phyloP scores from a whole-genome alignment of 1,139 yeast species.

The Lodderomyces margitis region DNA sequence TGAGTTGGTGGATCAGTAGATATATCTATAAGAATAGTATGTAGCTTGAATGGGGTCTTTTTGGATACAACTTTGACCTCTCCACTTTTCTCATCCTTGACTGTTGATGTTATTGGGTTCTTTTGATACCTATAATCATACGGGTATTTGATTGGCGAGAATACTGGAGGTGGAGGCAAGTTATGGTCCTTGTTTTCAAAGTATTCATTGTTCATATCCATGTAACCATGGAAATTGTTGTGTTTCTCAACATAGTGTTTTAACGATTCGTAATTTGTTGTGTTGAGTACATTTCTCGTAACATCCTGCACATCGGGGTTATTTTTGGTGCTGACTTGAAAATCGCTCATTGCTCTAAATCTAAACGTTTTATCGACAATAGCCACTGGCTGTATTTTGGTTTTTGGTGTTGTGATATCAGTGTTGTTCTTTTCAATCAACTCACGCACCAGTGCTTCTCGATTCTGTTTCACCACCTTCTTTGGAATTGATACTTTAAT shows the following conservation, averaged over 20 bases:
- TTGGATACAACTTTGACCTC: constrained; percentile 42
- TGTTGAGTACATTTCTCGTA: constrained; percentile 20
- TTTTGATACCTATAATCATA: constrained; percentile 54
- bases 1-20: constrained; percentile 26
- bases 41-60: constrained; percentile 39
- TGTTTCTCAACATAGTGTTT: constrained; percentile 43
- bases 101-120: constrained; percentile 52
- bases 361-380: constrained; percentile 69
- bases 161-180: constrained; percentile 83
- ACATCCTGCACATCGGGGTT: constrained; percentile 43
- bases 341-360: constrained; percentile 86
- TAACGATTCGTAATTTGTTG: constrained; percentile 33
- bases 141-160: constrained; percentile 74
- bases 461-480: constrained; percentile 36
- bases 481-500: constrained; percentile 72
- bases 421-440: constrained; percentile 37
- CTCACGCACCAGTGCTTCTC: constrained; percentile 47
- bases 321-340: constrained; percentile 66
- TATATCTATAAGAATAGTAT: constrained; percentile 45
- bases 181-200: constrained; percentile 46
- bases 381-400: constrained; percentile 59
- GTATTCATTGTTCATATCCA: constrained; percentile 27
- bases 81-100: constrained; percentile 65
- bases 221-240: constrained; percentile 29
- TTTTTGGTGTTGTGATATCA: constrained; percentile 22